These are phyloP conservation scores for Butyriboletus loyo DNA, from an alignment of 768 basidiomycete species.

Conservation along the genomic window DNA sequence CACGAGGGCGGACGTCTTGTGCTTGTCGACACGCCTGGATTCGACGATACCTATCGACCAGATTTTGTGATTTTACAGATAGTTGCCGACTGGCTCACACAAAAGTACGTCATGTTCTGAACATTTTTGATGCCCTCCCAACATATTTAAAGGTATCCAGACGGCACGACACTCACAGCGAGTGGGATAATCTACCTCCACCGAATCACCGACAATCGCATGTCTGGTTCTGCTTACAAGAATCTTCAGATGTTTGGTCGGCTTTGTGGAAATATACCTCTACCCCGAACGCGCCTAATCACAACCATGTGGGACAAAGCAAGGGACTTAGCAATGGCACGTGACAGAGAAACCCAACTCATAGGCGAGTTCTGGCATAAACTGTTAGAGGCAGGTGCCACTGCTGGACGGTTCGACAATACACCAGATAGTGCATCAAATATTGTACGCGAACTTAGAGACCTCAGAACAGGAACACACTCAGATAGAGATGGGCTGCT, in stretches of 20 bases:
- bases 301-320: constrained; percentile 39
- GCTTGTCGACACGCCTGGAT: constrained; percentile 21
- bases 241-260: constrained; percentile 34
- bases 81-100: constrained; percentile 18
- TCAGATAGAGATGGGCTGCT: not conserved
- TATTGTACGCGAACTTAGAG: not conserved
- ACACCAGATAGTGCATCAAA: not conserved
- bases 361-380: constrained; percentile 21
- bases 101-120: constrained; percentile 8
- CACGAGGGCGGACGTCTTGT: not conserved
- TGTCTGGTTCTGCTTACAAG: constrained; percentile 28
- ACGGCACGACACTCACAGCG: constrained; percentile 4
- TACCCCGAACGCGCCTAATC: constrained; percentile 32
- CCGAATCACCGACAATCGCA: constrained; percentile 34
- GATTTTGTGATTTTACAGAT: constrained; percentile 9
- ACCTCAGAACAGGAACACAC: not conserved
- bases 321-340: constrained; percentile 9
- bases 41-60: constrained; percentile 18
- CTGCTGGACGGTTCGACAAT: not conserved
- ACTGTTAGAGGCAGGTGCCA: constrained; percentile 3
- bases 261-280: constrained; percentile 32
- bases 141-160: constrained; percentile 5
- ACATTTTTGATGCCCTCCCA: not conserved
- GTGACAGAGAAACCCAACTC: constrained; percentile 24
- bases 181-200: constrained; percentile 35